Conservation (phyloP, 306 rosid genomes). For the Cicer pinnatifidum region DNA sequence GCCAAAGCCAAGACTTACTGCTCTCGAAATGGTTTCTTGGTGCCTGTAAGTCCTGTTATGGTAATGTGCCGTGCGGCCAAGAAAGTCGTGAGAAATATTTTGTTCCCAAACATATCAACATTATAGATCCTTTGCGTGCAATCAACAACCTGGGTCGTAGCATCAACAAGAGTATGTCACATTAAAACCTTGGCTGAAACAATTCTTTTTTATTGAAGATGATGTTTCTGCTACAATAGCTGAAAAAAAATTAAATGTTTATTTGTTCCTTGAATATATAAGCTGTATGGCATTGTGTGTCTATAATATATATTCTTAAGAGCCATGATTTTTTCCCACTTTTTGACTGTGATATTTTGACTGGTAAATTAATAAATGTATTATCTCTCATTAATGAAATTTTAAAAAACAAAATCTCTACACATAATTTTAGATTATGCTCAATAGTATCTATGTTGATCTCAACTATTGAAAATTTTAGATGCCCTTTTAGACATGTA, state of each 20-base stretch:
- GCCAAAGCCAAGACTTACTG: slow-evolving; percentile 55
- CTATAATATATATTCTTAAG: not conserved
- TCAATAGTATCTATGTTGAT: not conserved
- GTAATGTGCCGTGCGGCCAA: slow-evolving; percentile 52
- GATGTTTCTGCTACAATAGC: slow-evolving; percentile 15
- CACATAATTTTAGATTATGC: slow-evolving; percentile 8
- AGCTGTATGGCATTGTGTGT: slow-evolving; percentile 23
- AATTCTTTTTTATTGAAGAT: not conserved
- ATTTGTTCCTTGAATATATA: slow-evolving; percentile 15
- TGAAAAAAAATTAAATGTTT: not conserved
- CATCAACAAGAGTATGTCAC: slow-evolving; percentile 65
- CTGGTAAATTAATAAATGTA: not conserved
- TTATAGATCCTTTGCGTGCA: slow-evolving; percentile 75
- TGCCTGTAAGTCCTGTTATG: slow-evolving; percentile 59
- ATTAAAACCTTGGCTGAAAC: not conserved
- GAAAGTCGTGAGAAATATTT: slow-evolving; percentile 61
- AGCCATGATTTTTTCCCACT: not conserved
- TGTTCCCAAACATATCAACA: slow-evolving; percentile 66
- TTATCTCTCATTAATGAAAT: not conserved
- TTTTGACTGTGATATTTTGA: not conserved
- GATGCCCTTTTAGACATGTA: not conserved
- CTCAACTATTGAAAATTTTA: slow-evolving; percentile 22
- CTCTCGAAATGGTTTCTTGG: slow-evolving; percentile 61
- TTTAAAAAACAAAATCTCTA: not conserved
- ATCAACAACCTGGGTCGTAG: slow-evolving; percentile 91